phyloP scores from a whole-genome alignment of 768 basidiomycete species.

The Lactarius sanguifluus region DNA sequence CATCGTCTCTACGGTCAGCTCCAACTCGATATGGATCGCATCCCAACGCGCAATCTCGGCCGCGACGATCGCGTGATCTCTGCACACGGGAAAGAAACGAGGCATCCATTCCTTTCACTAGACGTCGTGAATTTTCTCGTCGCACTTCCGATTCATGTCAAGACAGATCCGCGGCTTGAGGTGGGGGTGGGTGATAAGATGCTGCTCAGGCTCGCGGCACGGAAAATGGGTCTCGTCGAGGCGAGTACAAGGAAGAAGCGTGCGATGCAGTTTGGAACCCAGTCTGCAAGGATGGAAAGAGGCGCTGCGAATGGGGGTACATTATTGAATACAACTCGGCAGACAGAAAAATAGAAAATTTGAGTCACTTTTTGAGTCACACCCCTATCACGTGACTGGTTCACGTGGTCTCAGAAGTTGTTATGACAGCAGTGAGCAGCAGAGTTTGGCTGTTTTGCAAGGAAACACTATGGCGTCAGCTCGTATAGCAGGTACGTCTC shows the following conservation, averaged over 20 bases:
- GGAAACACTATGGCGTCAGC: slow-evolving; percentile 13
- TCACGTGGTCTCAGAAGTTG: slow-evolving; percentile 7
- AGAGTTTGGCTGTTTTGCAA: not conserved
- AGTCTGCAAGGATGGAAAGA: slow-evolving; percentile 77
- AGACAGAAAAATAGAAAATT: not conserved
- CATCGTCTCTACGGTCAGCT: slow-evolving; percentile 49
- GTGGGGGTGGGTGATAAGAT: slow-evolving; percentile 90
- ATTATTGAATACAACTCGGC: not conserved
- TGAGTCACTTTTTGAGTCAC: too few species aligned
- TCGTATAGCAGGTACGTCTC: slow-evolving; percentile 21
- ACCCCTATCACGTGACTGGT: not conserved
- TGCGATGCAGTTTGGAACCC: slow-evolving; percentile 97
- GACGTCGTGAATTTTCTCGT: slow-evolving; percentile 77
- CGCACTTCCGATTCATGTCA: slow-evolving; percentile 72
- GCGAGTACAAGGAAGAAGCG: slow-evolving; percentile 81
- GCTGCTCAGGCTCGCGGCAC: slow-evolving; percentile 69
- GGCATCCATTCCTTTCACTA: slow-evolving; percentile 89
- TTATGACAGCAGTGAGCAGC: not conserved
- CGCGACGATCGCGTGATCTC: slow-evolving; percentile 94
- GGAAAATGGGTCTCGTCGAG: slow-evolving; percentile 69
- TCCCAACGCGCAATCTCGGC: slow-evolving; percentile 87
- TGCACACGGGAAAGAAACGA: slow-evolving; percentile 85
- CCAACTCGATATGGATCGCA: slow-evolving; percentile 84
- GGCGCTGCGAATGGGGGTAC: slow-evolving; percentile 53
- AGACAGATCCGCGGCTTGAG: slow-evolving; percentile 72